phyloP scores from a whole-genome alignment of 208 protist species.

The Leishmania turanica region DNA sequence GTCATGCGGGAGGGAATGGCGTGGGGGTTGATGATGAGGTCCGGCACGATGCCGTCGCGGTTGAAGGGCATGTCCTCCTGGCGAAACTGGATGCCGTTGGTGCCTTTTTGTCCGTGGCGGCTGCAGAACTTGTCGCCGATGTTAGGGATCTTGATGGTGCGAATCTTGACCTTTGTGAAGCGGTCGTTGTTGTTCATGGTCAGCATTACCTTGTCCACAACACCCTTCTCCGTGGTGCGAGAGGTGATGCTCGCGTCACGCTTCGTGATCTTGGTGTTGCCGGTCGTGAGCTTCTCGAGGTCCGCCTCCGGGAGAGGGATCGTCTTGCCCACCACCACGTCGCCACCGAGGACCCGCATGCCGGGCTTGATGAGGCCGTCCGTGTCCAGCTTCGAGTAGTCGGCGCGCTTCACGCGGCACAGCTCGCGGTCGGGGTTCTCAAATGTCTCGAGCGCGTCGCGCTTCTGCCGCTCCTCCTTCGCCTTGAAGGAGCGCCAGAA shows the following conservation, averaged over 20 bases:
- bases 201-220: constrained; percentile 96
- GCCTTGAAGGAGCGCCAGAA: constrained; percentile 92
- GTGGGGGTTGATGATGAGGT: constrained; percentile 99
- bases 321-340: constrained; percentile 96
- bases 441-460: constrained; percentile 88
- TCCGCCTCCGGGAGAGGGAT: constrained; percentile 43
- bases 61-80: constrained; percentile 99
- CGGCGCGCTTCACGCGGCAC: constrained; percentile 79
- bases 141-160: constrained; percentile 95
- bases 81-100: constrained; percentile 97
- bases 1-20: constrained; percentile 99
- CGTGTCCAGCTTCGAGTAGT: constrained; percentile 97
- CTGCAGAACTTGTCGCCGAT: constrained; percentile 99
- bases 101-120: constrained; percentile 99
- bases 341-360: constrained; percentile 78
- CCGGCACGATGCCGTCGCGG: constrained; percentile 96
- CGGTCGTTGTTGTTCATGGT: constrained; percentile 92
- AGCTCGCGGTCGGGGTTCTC: constrained; percentile 92
- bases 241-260: constrained; percentile 84
- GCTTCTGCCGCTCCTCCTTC: constrained; percentile 80
- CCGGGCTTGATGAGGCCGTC: constrained; percentile 95
- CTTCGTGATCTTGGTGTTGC: constrained; percentile 78
- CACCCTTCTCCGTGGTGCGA: constrained; percentile 89
- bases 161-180: constrained; percentile 95
- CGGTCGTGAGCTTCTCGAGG: constrained; percentile 66